A percentile compares a stretch with the other conserved stretches of the same genome.
Conservation (phyloP, 345 rosid genomes). For the Leavenworthia alabamica region DNA sequence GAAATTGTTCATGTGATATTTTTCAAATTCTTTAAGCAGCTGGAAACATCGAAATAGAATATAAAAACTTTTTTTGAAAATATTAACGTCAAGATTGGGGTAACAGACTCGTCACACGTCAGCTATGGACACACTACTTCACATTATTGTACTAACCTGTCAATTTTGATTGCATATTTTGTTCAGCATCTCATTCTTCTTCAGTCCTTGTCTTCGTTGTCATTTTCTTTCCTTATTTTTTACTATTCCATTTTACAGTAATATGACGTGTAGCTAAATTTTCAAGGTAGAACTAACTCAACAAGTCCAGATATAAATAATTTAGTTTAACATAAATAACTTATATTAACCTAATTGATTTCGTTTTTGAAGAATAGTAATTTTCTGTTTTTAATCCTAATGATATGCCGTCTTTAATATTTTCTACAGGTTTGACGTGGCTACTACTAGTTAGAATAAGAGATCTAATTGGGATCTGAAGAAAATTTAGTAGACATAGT, state of each 20-base stretch:
- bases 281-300: too few relatives aligned
- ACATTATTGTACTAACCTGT: constrained; percentile 28
- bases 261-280: too few relatives aligned
- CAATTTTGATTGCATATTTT: too few relatives aligned
- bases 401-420: too few relatives aligned
- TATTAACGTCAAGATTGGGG: not conserved
- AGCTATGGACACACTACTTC: constrained; percentile 14
- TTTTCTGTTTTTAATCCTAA: too few relatives aligned
- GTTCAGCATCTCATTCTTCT: constrained; percentile 21
- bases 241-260: not conserved
- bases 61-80: not conserved
- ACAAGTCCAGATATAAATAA: too few relatives aligned
- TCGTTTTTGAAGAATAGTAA: too few relatives aligned
- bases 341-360: too few relatives aligned
- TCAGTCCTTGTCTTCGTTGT: not conserved
- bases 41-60: not conserved
- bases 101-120: not conserved
- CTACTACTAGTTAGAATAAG: not conserved
- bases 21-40: not conserved
- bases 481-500: too few relatives aligned
- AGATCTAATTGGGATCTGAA: not conserved
- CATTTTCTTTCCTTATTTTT: constrained; percentile 3
- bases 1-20: not conserved
- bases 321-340: too few relatives aligned
- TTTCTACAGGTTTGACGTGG: not conserved